Evolutionary conservation across 345 rosid species (phyloP).

Genomic region (Hibiscus syriacus): DNA sequence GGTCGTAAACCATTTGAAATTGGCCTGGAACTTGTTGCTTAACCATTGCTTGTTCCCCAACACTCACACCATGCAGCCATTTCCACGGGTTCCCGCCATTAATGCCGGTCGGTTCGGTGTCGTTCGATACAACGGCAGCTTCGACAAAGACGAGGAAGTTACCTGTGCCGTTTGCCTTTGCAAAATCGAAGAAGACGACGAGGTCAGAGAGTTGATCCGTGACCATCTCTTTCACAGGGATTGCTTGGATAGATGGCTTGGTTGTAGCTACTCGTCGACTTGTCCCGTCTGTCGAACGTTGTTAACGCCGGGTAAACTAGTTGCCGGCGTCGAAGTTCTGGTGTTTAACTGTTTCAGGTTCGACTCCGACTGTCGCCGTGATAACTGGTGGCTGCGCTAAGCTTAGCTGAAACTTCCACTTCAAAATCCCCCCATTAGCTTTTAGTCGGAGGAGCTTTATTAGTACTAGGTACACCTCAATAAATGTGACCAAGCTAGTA

Average conservation of each 20-base stretch:
- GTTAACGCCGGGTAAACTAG: conserved; percentile 3
- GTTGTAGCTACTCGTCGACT: background rate
- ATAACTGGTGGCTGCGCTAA: conserved; percentile 36
- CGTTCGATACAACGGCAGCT: background rate
- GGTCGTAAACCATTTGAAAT: background rate
- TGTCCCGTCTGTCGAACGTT: conserved; percentile 39
- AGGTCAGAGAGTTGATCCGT: too few species aligned
- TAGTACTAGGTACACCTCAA: background rate
- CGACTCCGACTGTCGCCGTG: background rate
- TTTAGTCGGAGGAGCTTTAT: background rate
- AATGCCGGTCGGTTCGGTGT: background rate
- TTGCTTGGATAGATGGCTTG: conserved; percentile 32
- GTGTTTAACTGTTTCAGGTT: conserved; percentile 3
- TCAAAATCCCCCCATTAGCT: background rate
- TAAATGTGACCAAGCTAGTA: too few species aligned
- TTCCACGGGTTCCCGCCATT: background rate
- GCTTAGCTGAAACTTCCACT: background rate
- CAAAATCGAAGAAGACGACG: conserved; percentile 22
- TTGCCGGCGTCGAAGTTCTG: conserved; percentile 6
- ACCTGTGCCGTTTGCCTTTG: conserved; percentile 25
- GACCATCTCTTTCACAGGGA: conserved; percentile 29
- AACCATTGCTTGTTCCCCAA: background rate
- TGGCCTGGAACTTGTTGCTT: conserved; percentile 6
- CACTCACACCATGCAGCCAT: background rate
- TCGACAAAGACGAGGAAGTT: background rate